Base-by-base conservation (phyloP, 2,329 filamentous ascomycete species). In the Calonectria pseudoturangicola region DNA sequence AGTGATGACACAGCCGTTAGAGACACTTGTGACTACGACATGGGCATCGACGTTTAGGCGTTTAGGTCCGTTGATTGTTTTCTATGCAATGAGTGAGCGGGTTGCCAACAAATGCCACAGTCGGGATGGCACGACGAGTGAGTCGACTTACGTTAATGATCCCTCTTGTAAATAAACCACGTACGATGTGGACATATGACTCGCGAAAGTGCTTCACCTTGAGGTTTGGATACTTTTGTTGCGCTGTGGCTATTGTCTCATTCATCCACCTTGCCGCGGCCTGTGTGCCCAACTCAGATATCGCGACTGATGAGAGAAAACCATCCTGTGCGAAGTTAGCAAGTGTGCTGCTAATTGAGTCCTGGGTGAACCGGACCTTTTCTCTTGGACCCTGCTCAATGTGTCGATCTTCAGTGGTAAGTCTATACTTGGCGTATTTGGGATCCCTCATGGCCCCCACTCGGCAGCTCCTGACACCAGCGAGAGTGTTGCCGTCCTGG, bases 21-120 rank as follows among this genome's bases (percentile, higher is more conserved):
- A 28, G 18, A 15, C 10, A 5, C 36, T 12, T 10, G 36, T 39
- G 16, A 73, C 50, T 7, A 48, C 41, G 2, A 74, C 18, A n/a
- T 73, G 68, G 5, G 77, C 80, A 16, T 82, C 76, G 10, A 83
- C 48, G 25, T 77, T 76, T 16, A 81, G 76, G 27, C 41, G 63
- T 27, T 76, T 77, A 2, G 64, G 65, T 1, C 81, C 80, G 0
- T 75, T 72, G n/a, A 77, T 58, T 10, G 80, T 82, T 67, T 75
- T 47, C 80, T 83, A 25, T 30, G 18, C 25, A 6, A 10, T 10
- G 9, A 6, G 58, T 70, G 16, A 69, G 50, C 15, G 21, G 3
- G 15, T 9, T 4, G 13, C 27, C 12, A 47, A 15, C 33, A 21
- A 21, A 21, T 9, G 33, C 4, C 12, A 16, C 15, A 3, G 18